Evolutionary conservation across 1,139 yeast species (phyloP).

Genomic region (Lodderomyces margitis): DNA sequence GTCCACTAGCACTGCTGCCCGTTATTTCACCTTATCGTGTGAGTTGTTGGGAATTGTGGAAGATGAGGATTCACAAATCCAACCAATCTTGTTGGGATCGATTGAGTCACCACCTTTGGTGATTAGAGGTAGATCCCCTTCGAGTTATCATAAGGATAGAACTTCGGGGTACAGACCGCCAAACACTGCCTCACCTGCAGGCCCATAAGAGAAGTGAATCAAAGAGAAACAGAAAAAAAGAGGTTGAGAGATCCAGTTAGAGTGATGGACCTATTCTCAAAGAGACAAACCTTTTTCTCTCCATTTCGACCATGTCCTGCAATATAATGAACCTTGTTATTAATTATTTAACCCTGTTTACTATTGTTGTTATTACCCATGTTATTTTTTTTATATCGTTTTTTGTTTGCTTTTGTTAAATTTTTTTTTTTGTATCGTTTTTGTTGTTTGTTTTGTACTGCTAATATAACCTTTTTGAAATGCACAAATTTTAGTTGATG

Average conservation of each 20-base stretch:
- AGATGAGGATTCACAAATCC: slow-evolving; percentile 37
- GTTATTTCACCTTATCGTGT: slow-evolving; percentile 53
- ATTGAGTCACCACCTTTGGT: slow-evolving; percentile 61
- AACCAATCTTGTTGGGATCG: slow-evolving; percentile 39
- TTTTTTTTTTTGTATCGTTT: slow-evolving; percentile 1
- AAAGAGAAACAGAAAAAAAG: neutral
- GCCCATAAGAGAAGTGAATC: no score
- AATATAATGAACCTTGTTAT: neutral
- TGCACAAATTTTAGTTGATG: neutral
- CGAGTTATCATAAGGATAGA: slow-evolving; percentile 51
- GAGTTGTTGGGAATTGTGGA: slow-evolving; percentile 53
- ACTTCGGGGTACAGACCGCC: slow-evolving; percentile 36
- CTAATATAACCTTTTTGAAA: no score
- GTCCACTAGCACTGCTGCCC: slow-evolving; percentile 41
- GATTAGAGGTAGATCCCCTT: slow-evolving; percentile 69
- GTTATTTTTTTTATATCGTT: neutral
- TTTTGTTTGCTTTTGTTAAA: neutral
- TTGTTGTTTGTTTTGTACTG: neutral
- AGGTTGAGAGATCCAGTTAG: neutral
- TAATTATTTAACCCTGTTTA: neutral
- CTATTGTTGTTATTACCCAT: neutral
- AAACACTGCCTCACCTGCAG: slow-evolving; percentile 11
- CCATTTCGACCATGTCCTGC: no score
- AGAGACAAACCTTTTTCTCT: no score
- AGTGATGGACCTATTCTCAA: no score